Conservation (phyloP, 2,329 filamentous ascomycete species). For the Colletotrichum neosansevieriae region DNA sequence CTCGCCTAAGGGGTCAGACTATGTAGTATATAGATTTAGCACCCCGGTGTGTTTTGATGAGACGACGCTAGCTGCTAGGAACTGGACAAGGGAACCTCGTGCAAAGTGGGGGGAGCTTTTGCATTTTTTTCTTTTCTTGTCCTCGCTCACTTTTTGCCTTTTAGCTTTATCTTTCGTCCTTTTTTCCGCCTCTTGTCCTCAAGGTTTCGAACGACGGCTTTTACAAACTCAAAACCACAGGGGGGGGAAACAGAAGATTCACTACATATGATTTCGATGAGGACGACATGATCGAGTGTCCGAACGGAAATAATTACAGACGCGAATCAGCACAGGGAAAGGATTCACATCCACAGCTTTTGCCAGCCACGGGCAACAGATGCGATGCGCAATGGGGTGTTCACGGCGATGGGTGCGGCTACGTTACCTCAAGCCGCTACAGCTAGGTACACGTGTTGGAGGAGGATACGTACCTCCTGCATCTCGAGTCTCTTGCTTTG, state of each 20-base stretch:
- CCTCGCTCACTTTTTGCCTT: neutral
- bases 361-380: no score
- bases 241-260: no score
- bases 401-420: neutral
- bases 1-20: constrained; percentile 6
- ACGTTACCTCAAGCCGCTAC: constrained; percentile 1
- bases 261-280: no score
- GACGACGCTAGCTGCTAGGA: constrained; percentile 17
- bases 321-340: constrained; percentile 5
- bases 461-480: constrained; percentile 5
- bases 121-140: neutral
- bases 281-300: neutral
- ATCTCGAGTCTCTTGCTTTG: neutral
- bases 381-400: neutral
- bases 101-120: constrained; percentile 21
- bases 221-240: neutral
- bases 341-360: neutral
- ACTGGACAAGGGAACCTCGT: constrained; percentile 38
- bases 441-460: neutral
- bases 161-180: neutral
- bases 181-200: constrained; percentile 1
- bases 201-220: neutral
- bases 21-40: neutral
- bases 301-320: no score
- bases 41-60: constrained; percentile 4